A percentile compares a stretch with the other conserved stretches of the same genome.
Conservation (phyloP, 2,329 filamentous ascomycete species). For the Trichoderma koningii region DNA sequence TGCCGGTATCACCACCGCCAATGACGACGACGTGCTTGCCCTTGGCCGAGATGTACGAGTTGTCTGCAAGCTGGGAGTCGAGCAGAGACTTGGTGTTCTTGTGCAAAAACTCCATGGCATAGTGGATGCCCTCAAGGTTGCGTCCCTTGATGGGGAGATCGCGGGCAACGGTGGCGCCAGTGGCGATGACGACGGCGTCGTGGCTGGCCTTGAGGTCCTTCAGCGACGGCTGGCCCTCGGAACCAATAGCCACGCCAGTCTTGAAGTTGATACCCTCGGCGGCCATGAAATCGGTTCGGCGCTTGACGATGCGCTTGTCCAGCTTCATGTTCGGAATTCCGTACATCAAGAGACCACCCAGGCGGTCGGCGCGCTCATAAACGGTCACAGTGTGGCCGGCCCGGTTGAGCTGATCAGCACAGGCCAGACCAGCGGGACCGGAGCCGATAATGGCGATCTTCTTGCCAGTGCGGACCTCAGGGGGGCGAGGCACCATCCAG, state of each 20-base stretch:
- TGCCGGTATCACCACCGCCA: slow-evolving; percentile 95
- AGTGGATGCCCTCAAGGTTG: slow-evolving; percentile 87
- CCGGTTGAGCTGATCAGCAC: slow-evolving; percentile 91
- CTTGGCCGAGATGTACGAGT: slow-evolving; percentile 89
- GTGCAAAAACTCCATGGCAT: slow-evolving; percentile 96
- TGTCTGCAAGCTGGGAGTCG: slow-evolving; percentile 83
- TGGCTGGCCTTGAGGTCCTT: slow-evolving; percentile 71
- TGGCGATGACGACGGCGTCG: slow-evolving; percentile 87
- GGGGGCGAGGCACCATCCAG: slow-evolving; percentile 88
- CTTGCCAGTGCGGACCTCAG: slow-evolving; percentile 81
- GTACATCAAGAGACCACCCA: slow-evolving; percentile 94
- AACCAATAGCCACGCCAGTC: slow-evolving; percentile 75
- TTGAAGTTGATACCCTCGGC: slow-evolving; percentile 83
- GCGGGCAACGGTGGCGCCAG: slow-evolving; percentile 88
- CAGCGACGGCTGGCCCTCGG: slow-evolving; percentile 64
- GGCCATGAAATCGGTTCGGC: slow-evolving; percentile 92
- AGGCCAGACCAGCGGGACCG: slow-evolving; percentile 85
- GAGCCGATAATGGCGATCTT: slow-evolving; percentile 87
- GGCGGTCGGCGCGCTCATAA: slow-evolving; percentile 88
- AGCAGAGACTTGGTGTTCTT: slow-evolving; percentile 97
- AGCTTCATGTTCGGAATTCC: slow-evolving; percentile 99
- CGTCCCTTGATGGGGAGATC: slow-evolving; percentile 90
- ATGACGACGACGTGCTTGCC: slow-evolving; percentile 96
- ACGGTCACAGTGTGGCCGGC: slow-evolving; percentile 86
- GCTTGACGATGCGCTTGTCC: slow-evolving; percentile 95